Base-by-base conservation (phyloP, 2,329 filamentous ascomycete genomes). In the Hymenoscyphus scutula region DNA sequence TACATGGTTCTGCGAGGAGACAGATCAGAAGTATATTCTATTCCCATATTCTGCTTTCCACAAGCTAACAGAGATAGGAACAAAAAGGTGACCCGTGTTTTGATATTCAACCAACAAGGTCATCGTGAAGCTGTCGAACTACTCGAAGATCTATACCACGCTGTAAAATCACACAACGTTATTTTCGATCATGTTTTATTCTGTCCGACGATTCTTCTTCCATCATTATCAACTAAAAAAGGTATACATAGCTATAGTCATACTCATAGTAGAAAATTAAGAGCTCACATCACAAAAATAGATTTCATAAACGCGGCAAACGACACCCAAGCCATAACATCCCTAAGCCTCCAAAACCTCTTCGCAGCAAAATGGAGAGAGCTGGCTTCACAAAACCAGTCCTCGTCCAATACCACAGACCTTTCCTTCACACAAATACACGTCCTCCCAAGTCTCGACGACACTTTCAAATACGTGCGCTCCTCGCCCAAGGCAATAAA, bases 101-200 rank as follows among this genome's bases (percentile, higher is more conserved):
- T 99, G 56, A 88, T 98, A 60, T 99, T 98, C 82, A 98, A 97
- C 76, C 95, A 98, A 76, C 85, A 88, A 73, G 84, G 71, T 78
- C 82, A 38, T 27, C 66, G 68, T 2, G 71, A 73, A 58, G 64
- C 71, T 1, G 74, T 84, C 29, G 76, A 81, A 60, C 84, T 88
- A 57, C 77, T 88, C 13, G 76, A 78, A 23, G 77, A 77, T 2
- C 75, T 87, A 25, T 70, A 79, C 58, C 56, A 72, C 2, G 74
- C 77, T 90, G 2, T 77, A 90, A 71, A 77, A 62, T 56, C 80
- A 60, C 70, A 76, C 48, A 59, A 70, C 69, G 55, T 75, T 23
- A 55, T 74, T 41, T 97, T 97, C 73, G 83, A 85, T 5, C 83
- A 90, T 62, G 92, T 88, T 7, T 79, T 97, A 17, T 97, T 97